These are phyloP conservation scores for Trametes coccinea DNA, from an alignment of 768 basidiomycete species.

Conservation along the genomic window DNA sequence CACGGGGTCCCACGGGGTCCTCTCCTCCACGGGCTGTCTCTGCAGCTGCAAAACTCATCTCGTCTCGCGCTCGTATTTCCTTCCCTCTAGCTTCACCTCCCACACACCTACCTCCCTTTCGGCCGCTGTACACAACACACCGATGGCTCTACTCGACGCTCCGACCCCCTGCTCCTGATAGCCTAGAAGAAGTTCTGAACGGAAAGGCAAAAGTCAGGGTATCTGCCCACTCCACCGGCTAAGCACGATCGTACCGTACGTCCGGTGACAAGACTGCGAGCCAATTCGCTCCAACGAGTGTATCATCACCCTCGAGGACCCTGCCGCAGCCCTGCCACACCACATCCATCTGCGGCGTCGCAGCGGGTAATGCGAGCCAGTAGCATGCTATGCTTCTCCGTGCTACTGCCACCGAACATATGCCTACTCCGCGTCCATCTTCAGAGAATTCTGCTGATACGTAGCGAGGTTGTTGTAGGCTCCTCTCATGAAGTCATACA, in stretches of 20 bases:
- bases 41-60: not conserved
- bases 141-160: no score
- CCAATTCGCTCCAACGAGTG: constrained; percentile 14
- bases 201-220: not conserved
- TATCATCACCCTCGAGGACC: constrained; percentile 3
- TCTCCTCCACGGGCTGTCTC: not conserved
- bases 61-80: not conserved
- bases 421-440: not conserved
- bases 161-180: not conserved
- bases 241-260: constrained; percentile 11
- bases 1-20: constrained; percentile 19
- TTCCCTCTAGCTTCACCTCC: not conserved
- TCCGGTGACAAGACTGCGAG: constrained; percentile 13
- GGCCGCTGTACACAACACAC: no score
- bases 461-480: not conserved
- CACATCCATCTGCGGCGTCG: not conserved
- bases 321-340: not conserved
- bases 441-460: not conserved
- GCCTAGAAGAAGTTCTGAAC: not conserved
- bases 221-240: constrained; percentile 4
- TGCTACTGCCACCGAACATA: not conserved
- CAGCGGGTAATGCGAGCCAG: not conserved
- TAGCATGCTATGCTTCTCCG: not conserved
- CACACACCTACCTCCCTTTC: constrained; percentile 5
- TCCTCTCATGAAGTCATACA: constrained; percentile 14